Percentiles rank a stretch among this genome's conserved stretches.
These are phyloP conservation scores for Scopulariopsis brevicaulis DNA, from an alignment of 2,329 filamentous ascomycete genomes.

Conservation along the genomic window DNA sequence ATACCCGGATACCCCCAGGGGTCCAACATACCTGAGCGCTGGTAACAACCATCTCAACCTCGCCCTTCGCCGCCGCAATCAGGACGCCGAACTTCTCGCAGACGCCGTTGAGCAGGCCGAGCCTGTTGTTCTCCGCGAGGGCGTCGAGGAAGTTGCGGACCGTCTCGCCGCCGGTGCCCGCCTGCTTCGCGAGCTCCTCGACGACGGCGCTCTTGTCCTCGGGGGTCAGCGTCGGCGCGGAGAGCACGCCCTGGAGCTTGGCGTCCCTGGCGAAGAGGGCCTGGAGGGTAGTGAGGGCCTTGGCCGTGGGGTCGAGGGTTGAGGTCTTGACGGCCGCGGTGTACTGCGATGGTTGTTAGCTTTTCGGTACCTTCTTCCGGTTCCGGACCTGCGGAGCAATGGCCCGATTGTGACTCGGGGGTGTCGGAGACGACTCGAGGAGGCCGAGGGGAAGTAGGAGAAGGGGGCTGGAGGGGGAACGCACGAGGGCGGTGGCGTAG, in stretches of 20 bases:
- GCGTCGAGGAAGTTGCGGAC: constrained; percentile 89
- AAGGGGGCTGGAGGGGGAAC: constrained; percentile 16
- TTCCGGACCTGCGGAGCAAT: background rate
- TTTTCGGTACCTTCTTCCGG: background rate
- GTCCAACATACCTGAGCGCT: constrained; percentile 64
- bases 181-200: constrained; percentile 75
- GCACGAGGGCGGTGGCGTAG: constrained; percentile 96
- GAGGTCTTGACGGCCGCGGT: constrained; percentile 86
- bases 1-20: background rate
- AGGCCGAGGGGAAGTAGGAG: background rate
- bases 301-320: constrained; percentile 74
- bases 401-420: constrained; percentile 1
- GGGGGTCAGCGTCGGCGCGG: constrained; percentile 65
- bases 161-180: constrained; percentile 60
- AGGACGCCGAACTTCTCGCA: constrained; percentile 78
- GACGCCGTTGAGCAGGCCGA: constrained; percentile 71
- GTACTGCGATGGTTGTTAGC: constrained; percentile 49
- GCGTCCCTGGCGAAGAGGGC: constrained; percentile 68
- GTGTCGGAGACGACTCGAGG: background rate
- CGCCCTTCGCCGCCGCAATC: constrained; percentile 80
- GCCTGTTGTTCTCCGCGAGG: constrained; percentile 92
- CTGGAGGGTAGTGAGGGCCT: constrained; percentile 61
- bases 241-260: constrained; percentile 68
- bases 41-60: constrained; percentile 87
- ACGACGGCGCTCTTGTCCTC: constrained; percentile 81